Percentiles rank a stretch among this genome's conserved stretches.
Evolutionary conservation across 1,284 basidiomycete genomes (phyloP).

Genomic region (Schizophyllum amplum): DNA sequence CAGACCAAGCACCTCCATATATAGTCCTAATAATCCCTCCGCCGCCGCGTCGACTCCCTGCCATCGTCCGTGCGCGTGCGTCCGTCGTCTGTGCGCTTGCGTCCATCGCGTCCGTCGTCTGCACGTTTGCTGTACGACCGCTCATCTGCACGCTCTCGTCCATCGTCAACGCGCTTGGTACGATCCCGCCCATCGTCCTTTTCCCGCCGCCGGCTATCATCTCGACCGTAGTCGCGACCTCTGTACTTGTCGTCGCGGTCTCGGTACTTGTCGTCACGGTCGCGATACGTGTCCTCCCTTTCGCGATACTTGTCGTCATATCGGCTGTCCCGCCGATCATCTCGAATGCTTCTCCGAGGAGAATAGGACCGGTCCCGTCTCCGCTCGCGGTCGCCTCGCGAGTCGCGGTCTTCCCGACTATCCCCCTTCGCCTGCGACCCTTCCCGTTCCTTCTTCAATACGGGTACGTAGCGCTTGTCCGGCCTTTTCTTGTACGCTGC

Average conservation of each 20-base stretch:
- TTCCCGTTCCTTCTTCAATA: constrained; percentile 53
- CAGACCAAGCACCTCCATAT: no score
- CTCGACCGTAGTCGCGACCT: neutral
- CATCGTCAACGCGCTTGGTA: neutral
- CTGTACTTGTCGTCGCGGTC: neutral
- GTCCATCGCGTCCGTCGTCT: neutral
- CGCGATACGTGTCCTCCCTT: no score
- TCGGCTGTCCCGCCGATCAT: neutral
- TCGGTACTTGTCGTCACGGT: neutral
- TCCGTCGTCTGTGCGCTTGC: neutral
- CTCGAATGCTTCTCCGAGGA: neutral
- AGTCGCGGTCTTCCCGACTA: neutral
- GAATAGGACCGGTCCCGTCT: neutral
- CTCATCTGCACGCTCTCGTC: neutral
- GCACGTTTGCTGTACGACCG: no score
- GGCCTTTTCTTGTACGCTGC: constrained; percentile 34
- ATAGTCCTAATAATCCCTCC: neutral
- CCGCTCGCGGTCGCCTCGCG: neutral
- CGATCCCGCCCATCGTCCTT: neutral
- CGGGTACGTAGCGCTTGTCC: constrained; percentile 69
- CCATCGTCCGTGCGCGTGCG: neutral
- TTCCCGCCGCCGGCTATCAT: neutral
- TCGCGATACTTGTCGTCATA: neutral
- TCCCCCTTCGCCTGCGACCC: neutral
- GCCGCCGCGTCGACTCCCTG: neutral